Conservation (phyloP, 345 rosid species). For the Syzygium aromaticum region DNA sequence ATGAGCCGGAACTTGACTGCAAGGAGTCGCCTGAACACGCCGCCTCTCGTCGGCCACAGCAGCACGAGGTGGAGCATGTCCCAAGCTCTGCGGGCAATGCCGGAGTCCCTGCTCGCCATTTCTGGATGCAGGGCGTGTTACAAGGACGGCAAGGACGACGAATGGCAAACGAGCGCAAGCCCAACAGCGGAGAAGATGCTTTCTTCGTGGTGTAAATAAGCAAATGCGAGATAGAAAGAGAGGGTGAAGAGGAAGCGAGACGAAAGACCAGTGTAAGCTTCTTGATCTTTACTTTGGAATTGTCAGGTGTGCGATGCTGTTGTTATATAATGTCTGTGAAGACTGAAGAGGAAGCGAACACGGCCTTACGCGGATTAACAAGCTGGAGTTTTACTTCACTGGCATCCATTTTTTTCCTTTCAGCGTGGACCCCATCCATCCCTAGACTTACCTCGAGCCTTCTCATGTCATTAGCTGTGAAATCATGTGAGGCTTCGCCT, state of each 20-base stretch:
- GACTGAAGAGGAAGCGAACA: neutral
- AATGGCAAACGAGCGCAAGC: neutral
- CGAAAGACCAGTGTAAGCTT: neutral
- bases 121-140: neutral
- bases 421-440: neutral
- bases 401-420: neutral
- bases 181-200: neutral
- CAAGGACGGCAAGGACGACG: neutral
- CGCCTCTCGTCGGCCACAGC: conserved; percentile 71
- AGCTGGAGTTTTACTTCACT: neutral
- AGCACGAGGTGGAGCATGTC: conserved; percentile 41
- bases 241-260: neutral
- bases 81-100: conserved; percentile 34
- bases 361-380: neutral
- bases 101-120: neutral
- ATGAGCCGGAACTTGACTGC: conserved; percentile 39
- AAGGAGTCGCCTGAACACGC: conserved; percentile 42
- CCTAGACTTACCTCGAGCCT: neutral
- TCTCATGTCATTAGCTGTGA: neutral
- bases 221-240: neutral
- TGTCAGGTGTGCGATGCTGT: neutral
- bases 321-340: neutral
- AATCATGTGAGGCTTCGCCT: neutral
- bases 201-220: neutral
- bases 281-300: neutral